A percentile compares a stretch with the other conserved stretches of the same genome.
Conservation (phyloP, 495 filamentous ascomycete genomes). For the Beverwykella pulmonaria region DNA sequence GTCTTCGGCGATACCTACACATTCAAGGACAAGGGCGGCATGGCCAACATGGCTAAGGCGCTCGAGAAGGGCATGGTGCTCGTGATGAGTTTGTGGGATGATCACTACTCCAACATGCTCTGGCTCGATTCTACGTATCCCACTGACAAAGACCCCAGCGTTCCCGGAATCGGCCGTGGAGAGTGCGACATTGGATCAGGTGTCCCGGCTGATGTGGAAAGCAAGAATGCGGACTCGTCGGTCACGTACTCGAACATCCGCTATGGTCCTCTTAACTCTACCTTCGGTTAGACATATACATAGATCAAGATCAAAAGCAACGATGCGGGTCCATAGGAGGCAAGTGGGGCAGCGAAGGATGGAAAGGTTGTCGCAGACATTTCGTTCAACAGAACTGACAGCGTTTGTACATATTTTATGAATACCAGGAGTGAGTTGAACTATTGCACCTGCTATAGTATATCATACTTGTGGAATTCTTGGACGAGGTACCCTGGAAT, state of each 20-base stretch:
- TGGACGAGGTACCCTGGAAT: no score
- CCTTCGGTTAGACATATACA: constrained; percentile 24
- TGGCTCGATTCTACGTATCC: constrained; percentile 59
- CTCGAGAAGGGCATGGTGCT: constrained; percentile 67
- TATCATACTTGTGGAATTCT: no score
- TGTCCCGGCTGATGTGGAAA: constrained; percentile 37
- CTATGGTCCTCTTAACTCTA: constrained; percentile 40
- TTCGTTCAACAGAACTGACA: background rate
- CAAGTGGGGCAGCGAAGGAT: background rate
- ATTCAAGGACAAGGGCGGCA: constrained; percentile 64
- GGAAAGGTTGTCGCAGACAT: background rate
- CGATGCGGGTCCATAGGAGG: background rate
- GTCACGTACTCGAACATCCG: constrained; percentile 43
- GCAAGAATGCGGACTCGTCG: constrained; percentile 18
- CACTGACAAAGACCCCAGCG: constrained; percentile 22
- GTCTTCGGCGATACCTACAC: constrained; percentile 63
- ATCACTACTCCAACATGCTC: constrained; percentile 75
- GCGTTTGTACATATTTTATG: background rate
- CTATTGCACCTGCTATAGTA: no score
- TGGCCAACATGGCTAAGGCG: constrained; percentile 59
- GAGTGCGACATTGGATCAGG: constrained; percentile 31
- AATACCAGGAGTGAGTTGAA: no score
- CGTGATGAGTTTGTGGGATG: constrained; percentile 80
- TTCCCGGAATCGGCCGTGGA: constrained; percentile 28
- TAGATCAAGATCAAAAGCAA: background rate